Base-by-base conservation (phyloP, 305 asterid genomes). In the Salvia sclarea region DNA sequence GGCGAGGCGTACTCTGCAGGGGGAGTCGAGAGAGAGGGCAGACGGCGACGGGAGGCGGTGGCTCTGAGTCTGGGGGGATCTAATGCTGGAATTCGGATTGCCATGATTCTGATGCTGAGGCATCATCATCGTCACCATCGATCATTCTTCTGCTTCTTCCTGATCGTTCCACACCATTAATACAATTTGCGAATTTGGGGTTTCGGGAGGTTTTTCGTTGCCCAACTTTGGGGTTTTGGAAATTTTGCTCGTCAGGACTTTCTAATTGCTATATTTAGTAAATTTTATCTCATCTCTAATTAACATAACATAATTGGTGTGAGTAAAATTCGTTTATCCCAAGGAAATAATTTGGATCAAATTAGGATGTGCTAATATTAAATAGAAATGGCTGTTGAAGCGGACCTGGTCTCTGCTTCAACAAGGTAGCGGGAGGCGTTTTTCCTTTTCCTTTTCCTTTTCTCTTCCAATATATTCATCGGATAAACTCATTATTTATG, bases 1-100 rank as follows among this genome's bases (percentile, higher is more conserved):
- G 10, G 95, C 71, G 11, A 94, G 84, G 61, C 85, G 87, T 70
- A 87, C 81, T 78, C 93, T 74, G 28, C 25, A 66, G 10, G 84
- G 85, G 9, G 67, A 44, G 8, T 75, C 87, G 40, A 72, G 79
- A 33, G 77, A 77, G 67, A 71, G 66, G 12, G 71, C 72, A 11
- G 78, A 68, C 40, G 81, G 75, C 33, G 83, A 76, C 48, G 83
- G 72, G 40, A 59, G 63, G 4, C 28, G 73, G 74, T 73, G 76
- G 64, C 20, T 56, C 45, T 62, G 76, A 16, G 84, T 56, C 45
- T 62, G 76, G 20, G 84, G 78, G 31, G 82, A 70, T 68, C 82
- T 79, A 68, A 64, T 57, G 44, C 24, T 53, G 24, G 80, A 62
- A 35, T 22, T 57, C 16, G 79, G 76, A 45, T 64, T 71, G 62